These are phyloP conservation scores for Penicillium sumatraense DNA, from an alignment of 2,329 filamentous ascomycete species.

Conservation along the genomic window DNA sequence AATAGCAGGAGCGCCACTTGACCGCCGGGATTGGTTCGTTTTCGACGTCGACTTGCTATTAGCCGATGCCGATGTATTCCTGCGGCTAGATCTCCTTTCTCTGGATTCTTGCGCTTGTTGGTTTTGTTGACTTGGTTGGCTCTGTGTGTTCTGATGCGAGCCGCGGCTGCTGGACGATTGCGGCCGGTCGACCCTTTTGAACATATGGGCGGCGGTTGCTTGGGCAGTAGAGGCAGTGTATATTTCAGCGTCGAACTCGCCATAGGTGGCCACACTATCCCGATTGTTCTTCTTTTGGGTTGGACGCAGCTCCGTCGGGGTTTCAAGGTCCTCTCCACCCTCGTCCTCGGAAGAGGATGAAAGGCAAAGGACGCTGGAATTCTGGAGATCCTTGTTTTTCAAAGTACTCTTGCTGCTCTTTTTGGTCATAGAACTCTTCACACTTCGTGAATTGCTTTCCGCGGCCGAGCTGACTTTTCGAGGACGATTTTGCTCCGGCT, in stretches of 20 bases:
- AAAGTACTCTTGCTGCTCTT: conserved; percentile 46
- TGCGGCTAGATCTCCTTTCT: conserved; percentile 5
- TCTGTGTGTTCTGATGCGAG: conserved; percentile 22
- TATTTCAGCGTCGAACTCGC: conserved; percentile 48
- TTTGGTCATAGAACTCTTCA: conserved; percentile 34
- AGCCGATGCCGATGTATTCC: conserved; percentile 34
- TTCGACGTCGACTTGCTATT: conserved; percentile 31
- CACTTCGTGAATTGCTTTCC: conserved; percentile 18
- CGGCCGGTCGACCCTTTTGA: conserved; percentile 35
- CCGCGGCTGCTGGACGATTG: conserved; percentile 31
- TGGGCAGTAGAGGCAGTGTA: conserved; percentile 47
- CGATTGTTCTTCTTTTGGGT: conserved; percentile 27
- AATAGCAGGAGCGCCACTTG: conserved; percentile 39
- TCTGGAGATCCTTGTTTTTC: conserved; percentile 46
- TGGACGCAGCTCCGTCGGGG: conserved; percentile 17
- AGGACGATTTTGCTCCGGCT: conserved; percentile 14
- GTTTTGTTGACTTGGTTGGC: neutral
- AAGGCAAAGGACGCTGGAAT: conserved; percentile 52
- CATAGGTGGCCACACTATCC: conserved; percentile 46
- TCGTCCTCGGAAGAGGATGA: conserved; percentile 54
- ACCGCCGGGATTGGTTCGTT: conserved; percentile 32
- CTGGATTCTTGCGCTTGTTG: neutral
- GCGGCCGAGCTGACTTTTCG: conserved; percentile 23
- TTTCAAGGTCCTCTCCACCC: conserved; percentile 38
- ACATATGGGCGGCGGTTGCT: conserved; percentile 32